phyloP scores from a whole-genome alignment of 305 asterid genomes.

The Solanum hybrid region DNA sequence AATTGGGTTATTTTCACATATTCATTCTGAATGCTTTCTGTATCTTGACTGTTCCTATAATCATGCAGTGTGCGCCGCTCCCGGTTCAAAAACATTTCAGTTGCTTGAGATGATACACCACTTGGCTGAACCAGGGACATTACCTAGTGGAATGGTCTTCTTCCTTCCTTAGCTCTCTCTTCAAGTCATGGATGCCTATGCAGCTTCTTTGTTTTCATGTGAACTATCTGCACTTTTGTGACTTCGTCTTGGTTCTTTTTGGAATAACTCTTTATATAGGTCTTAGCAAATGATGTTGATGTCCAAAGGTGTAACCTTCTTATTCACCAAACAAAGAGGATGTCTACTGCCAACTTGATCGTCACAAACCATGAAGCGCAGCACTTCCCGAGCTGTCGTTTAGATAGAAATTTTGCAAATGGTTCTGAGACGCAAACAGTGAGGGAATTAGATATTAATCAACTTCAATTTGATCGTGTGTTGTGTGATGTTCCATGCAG shows the following conservation, averaged over 20 bases:
- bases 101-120: conserved; percentile 92
- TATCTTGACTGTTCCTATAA: conserved; percentile 18
- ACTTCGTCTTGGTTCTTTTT: not conserved
- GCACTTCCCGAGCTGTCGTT: conserved; percentile 85
- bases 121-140: conserved; percentile 53
- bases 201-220: not conserved
- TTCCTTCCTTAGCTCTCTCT: conserved; percentile 4
- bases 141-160: conserved; percentile 84
- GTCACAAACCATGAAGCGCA: conserved; percentile 99
- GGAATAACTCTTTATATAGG: conserved; percentile 27
- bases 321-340: conserved; percentile 96
- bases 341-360: conserved; percentile 93
- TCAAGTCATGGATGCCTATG: not conserved
- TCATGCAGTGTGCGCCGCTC: conserved; percentile 97
- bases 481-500: conserved; percentile 98
- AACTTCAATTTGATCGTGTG: conserved; percentile 89
- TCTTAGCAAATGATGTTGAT: conserved; percentile 94
- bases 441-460: conserved; percentile 34
- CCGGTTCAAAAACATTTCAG: conserved; percentile 98
- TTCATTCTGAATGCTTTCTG: not conserved
- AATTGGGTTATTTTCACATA: not conserved
- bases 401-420: conserved; percentile 26
- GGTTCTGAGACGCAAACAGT: conserved; percentile 32
- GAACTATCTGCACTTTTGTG: not conserved
- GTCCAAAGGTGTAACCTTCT: conserved; percentile 97